Evolutionary conservation across 2,329 filamentous ascomycete species (phyloP).

Genomic region (Zalaria obscura): DNA sequence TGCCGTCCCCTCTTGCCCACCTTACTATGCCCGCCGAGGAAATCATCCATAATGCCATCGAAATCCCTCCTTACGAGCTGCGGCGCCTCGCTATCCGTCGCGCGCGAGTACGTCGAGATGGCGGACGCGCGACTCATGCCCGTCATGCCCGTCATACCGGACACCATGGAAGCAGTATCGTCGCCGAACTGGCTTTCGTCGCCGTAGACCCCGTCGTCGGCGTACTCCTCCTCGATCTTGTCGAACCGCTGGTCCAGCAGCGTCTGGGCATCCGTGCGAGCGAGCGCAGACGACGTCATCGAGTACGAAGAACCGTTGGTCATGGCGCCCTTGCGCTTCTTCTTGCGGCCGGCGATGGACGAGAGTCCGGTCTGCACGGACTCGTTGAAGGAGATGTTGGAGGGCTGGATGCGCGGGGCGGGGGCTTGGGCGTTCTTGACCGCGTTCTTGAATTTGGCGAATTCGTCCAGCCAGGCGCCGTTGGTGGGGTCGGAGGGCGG

Average conservation of each 20-base stretch:
- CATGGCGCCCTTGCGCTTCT: slow-evolving; percentile 90
- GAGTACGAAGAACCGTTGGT: slow-evolving; percentile 79
- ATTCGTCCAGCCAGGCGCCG: slow-evolving; percentile 81
- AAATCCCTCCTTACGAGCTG: slow-evolving; percentile 60
- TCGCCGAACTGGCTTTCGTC: slow-evolving; percentile 21
- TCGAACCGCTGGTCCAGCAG: slow-evolving; percentile 86
- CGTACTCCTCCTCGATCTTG: slow-evolving; percentile 69
- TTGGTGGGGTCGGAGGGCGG: slow-evolving; percentile 30
- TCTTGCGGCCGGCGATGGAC: slow-evolving; percentile 58
- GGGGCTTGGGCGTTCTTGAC: slow-evolving; percentile 30
- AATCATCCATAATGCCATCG: slow-evolving; percentile 83
- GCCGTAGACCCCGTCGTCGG: slow-evolving; percentile 30
- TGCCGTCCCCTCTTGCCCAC: slow-evolving; percentile 49
- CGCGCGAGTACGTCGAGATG: slow-evolving; percentile 17
- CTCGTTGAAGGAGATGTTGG: slow-evolving; percentile 42
- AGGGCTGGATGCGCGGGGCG: slow-evolving; percentile 23
- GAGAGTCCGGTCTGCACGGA: slow-evolving; percentile 60
- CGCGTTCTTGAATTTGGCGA: slow-evolving; percentile 69
- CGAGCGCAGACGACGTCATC: slow-evolving; percentile 79
- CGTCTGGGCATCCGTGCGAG: slow-evolving; percentile 74
- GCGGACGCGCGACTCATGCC: slow-evolving; percentile 18
- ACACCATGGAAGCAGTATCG: slow-evolving; percentile 31
- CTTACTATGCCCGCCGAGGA: slow-evolving; percentile 55
- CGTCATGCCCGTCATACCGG: slow-evolving; percentile 31
- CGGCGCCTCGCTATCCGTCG: slow-evolving; percentile 24